These are phyloP conservation scores for Solanum medicagineum DNA, from an alignment of 257 asterid genomes.

Conservation along the genomic window DNA sequence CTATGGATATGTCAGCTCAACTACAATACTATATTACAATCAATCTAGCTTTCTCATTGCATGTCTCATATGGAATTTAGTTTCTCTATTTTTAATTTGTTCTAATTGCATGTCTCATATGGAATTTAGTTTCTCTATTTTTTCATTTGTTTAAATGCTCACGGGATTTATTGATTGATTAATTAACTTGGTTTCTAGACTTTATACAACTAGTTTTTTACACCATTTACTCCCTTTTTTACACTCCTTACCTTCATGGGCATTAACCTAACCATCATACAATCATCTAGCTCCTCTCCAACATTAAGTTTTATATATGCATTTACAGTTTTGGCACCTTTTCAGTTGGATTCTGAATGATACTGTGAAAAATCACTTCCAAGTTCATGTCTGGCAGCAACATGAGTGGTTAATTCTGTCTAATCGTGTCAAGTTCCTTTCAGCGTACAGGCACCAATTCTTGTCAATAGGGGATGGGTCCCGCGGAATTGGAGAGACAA, in stretches of 20 bases:
- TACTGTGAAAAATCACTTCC: not conserved
- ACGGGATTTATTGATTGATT: not conserved
- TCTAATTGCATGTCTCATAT: not conserved
- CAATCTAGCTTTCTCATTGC: not conserved
- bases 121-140: not conserved
- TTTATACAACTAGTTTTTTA: not conserved
- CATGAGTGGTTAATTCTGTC: not conserved
- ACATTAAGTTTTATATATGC: not conserved
- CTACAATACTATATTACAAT: not conserved
- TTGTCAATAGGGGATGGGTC: constrained; percentile 98
- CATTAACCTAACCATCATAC: not conserved
- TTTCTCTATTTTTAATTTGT: not conserved
- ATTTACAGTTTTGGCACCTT: not conserved
- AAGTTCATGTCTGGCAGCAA: not conserved
- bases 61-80: not conserved
- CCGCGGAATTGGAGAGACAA: constrained; percentile 93
- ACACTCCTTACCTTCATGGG: not conserved
- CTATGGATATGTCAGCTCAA: not conserved
- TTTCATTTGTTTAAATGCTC: not conserved
- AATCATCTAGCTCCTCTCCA: not conserved
- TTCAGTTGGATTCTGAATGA: not conserved
- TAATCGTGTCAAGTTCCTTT: constrained; percentile 7
- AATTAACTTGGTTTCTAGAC: not conserved
- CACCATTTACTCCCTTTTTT: not conserved
- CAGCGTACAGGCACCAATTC: constrained; percentile 59